Percentiles rank a stretch among this genome's conserved stretches.
These are phyloP conservation scores for Rhododendron griersonianum DNA, from an alignment of 148 eudicot species.

Conservation along the genomic window DNA sequence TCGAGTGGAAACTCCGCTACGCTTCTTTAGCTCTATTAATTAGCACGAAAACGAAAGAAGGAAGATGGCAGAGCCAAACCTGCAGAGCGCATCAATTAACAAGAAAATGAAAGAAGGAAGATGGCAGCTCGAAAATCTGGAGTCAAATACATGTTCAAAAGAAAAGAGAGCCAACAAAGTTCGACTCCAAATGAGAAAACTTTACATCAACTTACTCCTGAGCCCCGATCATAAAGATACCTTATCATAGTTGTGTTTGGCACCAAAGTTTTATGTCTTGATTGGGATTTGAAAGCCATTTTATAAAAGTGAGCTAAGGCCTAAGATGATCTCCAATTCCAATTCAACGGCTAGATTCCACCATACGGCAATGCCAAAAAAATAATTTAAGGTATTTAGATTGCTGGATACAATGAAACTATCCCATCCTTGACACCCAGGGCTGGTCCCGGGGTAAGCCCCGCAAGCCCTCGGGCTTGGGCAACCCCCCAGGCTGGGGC, in stretches of 20 bases:
- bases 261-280: neutral
- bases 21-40: no score
- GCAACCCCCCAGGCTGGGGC: no score
- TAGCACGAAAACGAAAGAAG: no score
- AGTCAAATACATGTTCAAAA: neutral
- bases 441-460: no score
- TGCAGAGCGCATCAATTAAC: neutral
- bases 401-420: neutral
- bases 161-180: neutral
- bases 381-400: neutral
- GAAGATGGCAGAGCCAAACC: neutral
- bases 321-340: neutral
- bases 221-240: neutral
- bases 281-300: neutral
- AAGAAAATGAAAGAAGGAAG: neutral
- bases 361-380: neutral
- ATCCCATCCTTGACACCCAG: neutral
- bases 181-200: neutral
- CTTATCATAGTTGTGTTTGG: neutral
- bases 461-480: no score
- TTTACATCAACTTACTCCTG: neutral
- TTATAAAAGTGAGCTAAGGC: neutral
- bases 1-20: no score
- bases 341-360: neutral
- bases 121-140: neutral